Percentiles rank a stretch among this genome's conserved stretches.
Evolutionary conservation across 2,329 filamentous ascomycete genomes (phyloP).

Genomic region (Beauveria varroae): DNA sequence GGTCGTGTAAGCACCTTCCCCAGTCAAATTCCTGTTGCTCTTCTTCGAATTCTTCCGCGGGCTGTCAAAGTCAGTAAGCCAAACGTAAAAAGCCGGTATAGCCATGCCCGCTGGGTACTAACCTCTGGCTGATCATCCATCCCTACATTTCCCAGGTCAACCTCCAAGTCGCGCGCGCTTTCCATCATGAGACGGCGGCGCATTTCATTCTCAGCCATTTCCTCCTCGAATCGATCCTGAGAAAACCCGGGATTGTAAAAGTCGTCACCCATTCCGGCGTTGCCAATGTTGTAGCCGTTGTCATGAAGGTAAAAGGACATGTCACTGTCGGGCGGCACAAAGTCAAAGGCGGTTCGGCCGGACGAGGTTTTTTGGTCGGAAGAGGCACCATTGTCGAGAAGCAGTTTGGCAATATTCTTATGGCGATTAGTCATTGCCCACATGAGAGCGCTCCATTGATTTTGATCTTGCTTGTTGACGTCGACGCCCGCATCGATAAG

Average conservation of each 20-base stretch:
- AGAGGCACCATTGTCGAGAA: slow-evolving; percentile 91
- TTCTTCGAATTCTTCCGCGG: slow-evolving; percentile 73
- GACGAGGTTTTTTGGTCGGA: slow-evolving; percentile 91
- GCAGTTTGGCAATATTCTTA: slow-evolving; percentile 86
- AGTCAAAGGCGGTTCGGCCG: slow-evolving; percentile 90
- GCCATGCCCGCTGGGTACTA: slow-evolving; percentile 20
- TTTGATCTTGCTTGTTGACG: slow-evolving; percentile 89
- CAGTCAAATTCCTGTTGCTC: slow-evolving; percentile 94
- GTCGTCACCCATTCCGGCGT: slow-evolving; percentile 72
- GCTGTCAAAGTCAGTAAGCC: slow-evolving; percentile 33
- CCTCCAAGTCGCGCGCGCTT: slow-evolving; percentile 91
- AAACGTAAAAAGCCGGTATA: not conserved
- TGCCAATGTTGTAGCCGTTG: slow-evolving; percentile 86
- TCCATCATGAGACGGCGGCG: slow-evolving; percentile 99
- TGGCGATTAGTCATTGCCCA: slow-evolving; percentile 99
- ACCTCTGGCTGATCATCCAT: slow-evolving; percentile 94
- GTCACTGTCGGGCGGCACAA: slow-evolving; percentile 89
- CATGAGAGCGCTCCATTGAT: slow-evolving; percentile 97
- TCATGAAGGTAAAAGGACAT: slow-evolving; percentile 94
- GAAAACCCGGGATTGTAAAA: slow-evolving; percentile 91
- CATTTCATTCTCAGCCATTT: slow-evolving; percentile 94
- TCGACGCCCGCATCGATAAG: slow-evolving; percentile 79
- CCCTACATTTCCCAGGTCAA: slow-evolving; percentile 90
- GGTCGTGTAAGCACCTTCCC: slow-evolving; percentile 88
- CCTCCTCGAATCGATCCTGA: slow-evolving; percentile 91